Evolutionary conservation across 1,284 basidiomycete species (phyloP).

Genomic region (Tilletia indica): DNA sequence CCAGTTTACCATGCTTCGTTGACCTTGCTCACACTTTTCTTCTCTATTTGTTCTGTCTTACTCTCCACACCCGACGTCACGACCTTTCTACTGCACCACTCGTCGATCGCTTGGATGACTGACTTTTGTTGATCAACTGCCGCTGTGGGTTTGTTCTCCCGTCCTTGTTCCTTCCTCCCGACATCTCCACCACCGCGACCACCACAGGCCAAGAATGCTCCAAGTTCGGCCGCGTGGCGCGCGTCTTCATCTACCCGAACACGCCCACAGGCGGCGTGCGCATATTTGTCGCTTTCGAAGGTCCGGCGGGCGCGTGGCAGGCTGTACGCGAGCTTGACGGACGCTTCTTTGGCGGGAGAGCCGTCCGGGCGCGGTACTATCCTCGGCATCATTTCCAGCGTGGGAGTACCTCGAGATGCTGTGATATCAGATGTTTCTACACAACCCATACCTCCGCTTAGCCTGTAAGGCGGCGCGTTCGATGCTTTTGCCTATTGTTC

Average conservation of each 20-base stretch:
- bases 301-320: slow-evolving; percentile 39
- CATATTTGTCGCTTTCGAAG: slow-evolving; percentile 45
- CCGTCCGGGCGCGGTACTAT: slow-evolving; percentile 22
- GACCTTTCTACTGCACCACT: slow-evolving; percentile 7
- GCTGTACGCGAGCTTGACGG: slow-evolving; percentile 37
- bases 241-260: slow-evolving; percentile 28
- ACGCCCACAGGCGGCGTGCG: slow-evolving; percentile 21
- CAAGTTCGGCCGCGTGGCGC: slow-evolving; percentile 39
- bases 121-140: no score
- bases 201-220: slow-evolving; percentile 32
- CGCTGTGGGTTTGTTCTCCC: slow-evolving; percentile 21
- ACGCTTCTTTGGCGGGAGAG: slow-evolving; percentile 29
- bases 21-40: not conserved
- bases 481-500: no score
- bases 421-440: no score
- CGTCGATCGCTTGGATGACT: no score
- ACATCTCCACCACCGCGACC: not conserved
- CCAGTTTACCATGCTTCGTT: not conserved
- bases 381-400: not conserved
- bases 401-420: slow-evolving; percentile 1
- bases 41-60: not conserved
- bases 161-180: slow-evolving; percentile 11
- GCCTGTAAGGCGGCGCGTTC: no score
- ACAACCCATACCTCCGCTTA: no score
- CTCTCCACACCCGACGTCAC: not conserved